Evolutionary conservation across 352 stramenopile genomes (phyloP), one percentile per base, ranked within the genome.

Genomic region (Phytopythium montanum): DNA sequence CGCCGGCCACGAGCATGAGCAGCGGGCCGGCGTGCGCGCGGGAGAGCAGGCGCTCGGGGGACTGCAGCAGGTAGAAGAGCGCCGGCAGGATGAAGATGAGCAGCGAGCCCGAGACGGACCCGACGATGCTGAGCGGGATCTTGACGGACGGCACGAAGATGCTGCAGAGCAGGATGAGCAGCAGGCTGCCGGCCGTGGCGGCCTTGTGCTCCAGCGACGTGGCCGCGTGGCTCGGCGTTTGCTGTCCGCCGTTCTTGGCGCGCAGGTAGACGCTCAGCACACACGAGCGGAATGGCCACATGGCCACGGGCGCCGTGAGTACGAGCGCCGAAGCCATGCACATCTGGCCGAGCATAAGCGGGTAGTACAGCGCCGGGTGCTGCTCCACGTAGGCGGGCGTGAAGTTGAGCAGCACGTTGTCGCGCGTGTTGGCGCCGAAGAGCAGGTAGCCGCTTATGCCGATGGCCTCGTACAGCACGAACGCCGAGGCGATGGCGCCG

Each of bases 31-130:
- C 12, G 57, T 92, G 72, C 29, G 66, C 44, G 12, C 65, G 57
- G 29, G 74, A 79, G 0, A 87, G 13, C 5, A 89, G 54, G 2
- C 76, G 68, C 2, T 72, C 65, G 8, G 51, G 64, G 21, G 72
- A 74, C 60, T 86, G 82, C 59, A 92, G 59, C 65, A 90, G 68
- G 71, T 70, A 92, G 63, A 90, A 92, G 50, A 92, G 66, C 38
- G 82, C 79, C 44, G 82, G 80, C 78, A 92, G 84, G 59, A 92
- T 81, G 65, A 90, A 90, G 59, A 92, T 92, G 52, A 92, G 60
- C 31, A 92, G 59, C 58, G 82, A 92, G n/a, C 82, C 80, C 2
- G 79, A 86, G 36, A 86, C 81, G 6, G 78, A 89, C 33, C 82
- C 82, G 25, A 92, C 82, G 60, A 92, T 92, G 54, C 78, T 89